Conservation (phyloP, 2,329 filamentous ascomycete genomes). For the Thielaviopsis populi region DNA sequence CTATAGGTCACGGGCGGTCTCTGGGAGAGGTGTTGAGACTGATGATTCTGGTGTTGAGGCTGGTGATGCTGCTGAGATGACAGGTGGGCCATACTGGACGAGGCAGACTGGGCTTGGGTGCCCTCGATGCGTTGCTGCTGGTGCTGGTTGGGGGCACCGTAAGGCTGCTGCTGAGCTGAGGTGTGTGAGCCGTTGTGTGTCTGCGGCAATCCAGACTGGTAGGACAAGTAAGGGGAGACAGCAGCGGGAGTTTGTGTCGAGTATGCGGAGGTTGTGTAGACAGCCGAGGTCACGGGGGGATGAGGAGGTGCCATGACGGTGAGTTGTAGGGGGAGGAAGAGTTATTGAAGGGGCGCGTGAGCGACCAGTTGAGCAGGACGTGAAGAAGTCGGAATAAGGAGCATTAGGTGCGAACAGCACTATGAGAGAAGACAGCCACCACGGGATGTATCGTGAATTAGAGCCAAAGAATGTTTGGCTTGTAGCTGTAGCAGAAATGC, state of each 20-base stretch:
- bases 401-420: neutral
- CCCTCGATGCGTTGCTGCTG: conserved; percentile 13
- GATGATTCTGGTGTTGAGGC: neutral
- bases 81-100: conserved; percentile 13
- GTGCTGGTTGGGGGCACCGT: neutral
- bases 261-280: conserved; percentile 7
- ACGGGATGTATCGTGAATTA: neutral
- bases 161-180: conserved; percentile 5
- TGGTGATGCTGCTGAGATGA: conserved; percentile 7
- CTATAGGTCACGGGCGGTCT: conserved; percentile 12
- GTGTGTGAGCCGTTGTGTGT: conserved; percentile 10
- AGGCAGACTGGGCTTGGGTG: conserved; percentile 11
- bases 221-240: conserved; percentile 5
- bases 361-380: neutral
- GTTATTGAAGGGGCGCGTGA: neutral
- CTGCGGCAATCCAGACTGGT: conserved; percentile 3
- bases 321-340: neutral
- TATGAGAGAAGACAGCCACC: neutral
- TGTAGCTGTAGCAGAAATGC: neutral
- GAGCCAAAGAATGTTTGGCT: neutral
- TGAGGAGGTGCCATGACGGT: conserved; percentile 10
- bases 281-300: conserved; percentile 6
- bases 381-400: neutral
- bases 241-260: conserved; percentile 6
- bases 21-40: neutral